Evolutionary conservation across 2,329 filamentous ascomycete genomes (phyloP), one percentile per base, ranked within the genome.

Genomic region (Aspergillus bombycis): DNA sequence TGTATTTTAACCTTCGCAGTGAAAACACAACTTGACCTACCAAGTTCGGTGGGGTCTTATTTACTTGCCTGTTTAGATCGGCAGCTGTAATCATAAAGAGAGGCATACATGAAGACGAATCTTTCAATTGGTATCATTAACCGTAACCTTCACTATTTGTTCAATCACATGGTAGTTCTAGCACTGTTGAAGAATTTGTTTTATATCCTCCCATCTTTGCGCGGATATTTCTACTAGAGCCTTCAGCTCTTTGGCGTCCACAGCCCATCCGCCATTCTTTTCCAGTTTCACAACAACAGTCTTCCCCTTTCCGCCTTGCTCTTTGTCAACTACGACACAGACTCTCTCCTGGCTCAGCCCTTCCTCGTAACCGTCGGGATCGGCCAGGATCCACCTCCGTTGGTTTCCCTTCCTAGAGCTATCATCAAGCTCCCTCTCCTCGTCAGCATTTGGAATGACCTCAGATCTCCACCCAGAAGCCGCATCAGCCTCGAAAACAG

Each of bases 331-430:
- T 56, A 95, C 89, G 38, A 97, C 81, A 3, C 89, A 94, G n/a
- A 95, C 82, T n/a, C 80, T 85, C 83, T 99, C 95, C 65, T 89
- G 84, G 74, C 93, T 96, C 50, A 96, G 79, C 10, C 86, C 87
- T 80, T 98, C 95, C 80, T 99, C 95, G 70, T 96, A 90, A 26
- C 88, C 87, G 80, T 99, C 95, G 2, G 93, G 93, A 79, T 99
- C 95, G 8, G 91, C 87, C 62, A 99, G 79, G 3, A 97, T 82
- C 92, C 93, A 96, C 65, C 74, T 70, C 68, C 71, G 73, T 64
- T 73, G 71, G 58, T 72, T 75, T 61, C 70, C 73, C 57, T 71
- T 73, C 67, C 74, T 76, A 64, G 68, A 71, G 61, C 82, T 74
- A 85, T 86, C 77, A 82, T 72, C 85, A 57, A 70, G 72, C 28